Evolutionary conservation across 371 early-diverging fungal species (phyloP).

Genomic region (Umbelopsis sp.): DNA sequence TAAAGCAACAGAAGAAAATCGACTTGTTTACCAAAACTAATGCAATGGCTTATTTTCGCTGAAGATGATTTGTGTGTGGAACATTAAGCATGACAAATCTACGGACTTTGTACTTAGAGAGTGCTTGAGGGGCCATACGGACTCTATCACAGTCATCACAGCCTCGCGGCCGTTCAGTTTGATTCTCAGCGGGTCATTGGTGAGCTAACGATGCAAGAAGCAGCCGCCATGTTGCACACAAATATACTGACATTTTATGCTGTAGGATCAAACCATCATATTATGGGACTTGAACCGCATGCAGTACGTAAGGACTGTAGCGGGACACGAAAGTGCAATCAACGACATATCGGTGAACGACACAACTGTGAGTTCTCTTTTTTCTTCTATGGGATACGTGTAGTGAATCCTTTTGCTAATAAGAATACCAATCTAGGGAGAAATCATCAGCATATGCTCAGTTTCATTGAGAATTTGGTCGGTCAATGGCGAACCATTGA

Average conservation of each 20-base stretch:
- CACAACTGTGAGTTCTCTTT: conserved; percentile 44
- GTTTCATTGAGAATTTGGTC: conserved; percentile 66
- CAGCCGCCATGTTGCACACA: too few relatives aligned
- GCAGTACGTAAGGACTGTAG: conserved; percentile 65
- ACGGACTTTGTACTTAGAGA: conserved; percentile 56
- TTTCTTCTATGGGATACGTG: too few relatives aligned
- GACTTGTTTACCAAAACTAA: neutral
- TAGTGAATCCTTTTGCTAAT: too few relatives aligned
- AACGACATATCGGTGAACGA: conserved; percentile 63
- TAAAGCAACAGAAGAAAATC: neutral
- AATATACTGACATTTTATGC: too few relatives aligned
- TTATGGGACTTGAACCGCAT: conserved; percentile 78
- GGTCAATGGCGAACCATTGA: conserved; percentile 74
- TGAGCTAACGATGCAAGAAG: conserved; percentile 23
- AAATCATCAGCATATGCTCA: conserved; percentile 72
- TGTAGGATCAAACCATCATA: conserved; percentile 69
- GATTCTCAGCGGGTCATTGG: conserved; percentile 70
- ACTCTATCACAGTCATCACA: conserved; percentile 57
- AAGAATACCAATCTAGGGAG: conserved; percentile 46
- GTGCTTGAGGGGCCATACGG: conserved; percentile 71
- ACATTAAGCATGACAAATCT: conserved; percentile 44
- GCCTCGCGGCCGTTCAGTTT: conserved; percentile 71
- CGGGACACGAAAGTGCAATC: conserved; percentile 62
- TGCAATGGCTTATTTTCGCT: neutral
- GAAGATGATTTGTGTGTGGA: conserved; percentile 74